Evolutionary conservation across 108 stramenopile genomes (phyloP).

Genomic region (Cyclotella cryptica): DNA sequence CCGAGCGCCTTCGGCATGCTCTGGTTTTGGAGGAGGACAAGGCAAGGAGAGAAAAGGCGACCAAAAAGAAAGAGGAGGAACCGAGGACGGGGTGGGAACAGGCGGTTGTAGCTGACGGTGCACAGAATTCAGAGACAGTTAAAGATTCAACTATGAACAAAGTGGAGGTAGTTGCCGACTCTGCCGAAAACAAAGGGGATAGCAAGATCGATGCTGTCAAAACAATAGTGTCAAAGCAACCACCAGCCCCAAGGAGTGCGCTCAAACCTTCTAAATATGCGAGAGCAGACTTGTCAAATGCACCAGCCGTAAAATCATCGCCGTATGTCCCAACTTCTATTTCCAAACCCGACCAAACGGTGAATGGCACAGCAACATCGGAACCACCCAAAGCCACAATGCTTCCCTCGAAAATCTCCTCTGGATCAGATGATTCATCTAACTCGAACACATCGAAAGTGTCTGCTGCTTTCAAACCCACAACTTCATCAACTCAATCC

Average conservation of each 20-base stretch:
- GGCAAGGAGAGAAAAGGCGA: slow-evolving; percentile 1
- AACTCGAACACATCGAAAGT: neutral
- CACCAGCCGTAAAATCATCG: neutral
- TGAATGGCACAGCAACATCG: neutral
- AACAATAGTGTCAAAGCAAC: neutral
- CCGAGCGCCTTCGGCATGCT: neutral
- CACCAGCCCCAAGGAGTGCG: slow-evolving; percentile 36
- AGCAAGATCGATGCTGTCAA: slow-evolving; percentile 2
- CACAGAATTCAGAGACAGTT: no score
- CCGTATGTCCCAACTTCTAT: slow-evolving; percentile 7
- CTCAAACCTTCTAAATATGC: slow-evolving; percentile 46
- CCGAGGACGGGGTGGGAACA: neutral
- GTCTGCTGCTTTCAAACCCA: neutral
- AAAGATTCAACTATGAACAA: no score
- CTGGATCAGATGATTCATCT: neutral
- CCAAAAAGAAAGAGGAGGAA: neutral
- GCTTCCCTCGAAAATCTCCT: neutral
- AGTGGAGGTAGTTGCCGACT: no score
- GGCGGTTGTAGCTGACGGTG: neutral
- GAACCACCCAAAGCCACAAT: neutral
- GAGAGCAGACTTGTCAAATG: slow-evolving; percentile 7
- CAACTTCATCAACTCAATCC: slow-evolving; percentile 1
- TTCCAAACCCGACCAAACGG: neutral
- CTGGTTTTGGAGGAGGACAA: neutral
- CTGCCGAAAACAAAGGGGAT: slow-evolving; percentile 15